Base-by-base conservation (phyloP, 805 yeast genomes). In the Wickerhamomyces queroliae region DNA sequence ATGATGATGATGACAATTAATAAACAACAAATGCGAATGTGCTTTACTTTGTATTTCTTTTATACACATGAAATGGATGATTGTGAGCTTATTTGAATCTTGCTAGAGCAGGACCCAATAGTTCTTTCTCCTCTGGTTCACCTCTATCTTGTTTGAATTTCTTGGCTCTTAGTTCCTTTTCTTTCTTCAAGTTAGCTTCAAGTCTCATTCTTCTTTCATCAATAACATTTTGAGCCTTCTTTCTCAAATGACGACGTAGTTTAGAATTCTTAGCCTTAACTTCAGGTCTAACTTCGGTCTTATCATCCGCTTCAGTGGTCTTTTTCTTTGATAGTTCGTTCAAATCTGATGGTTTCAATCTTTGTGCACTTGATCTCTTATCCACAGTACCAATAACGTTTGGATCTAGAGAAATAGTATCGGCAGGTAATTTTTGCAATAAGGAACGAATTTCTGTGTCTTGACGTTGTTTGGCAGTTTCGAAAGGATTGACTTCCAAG, bases 401-500 rank as follows among this genome's bases (percentile, higher is more conserved):
- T 41, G 98, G 98, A 70, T 93, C 96, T 55, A 93, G 67, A 1
- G 95, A 71, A 44, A 93, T 93, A 66, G 95, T 83, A 59, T 91
- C 98, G 7, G 97, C 95, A 49, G 84, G 80, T 49, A 93, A 69
- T 64, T 93, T 93, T 65, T 91, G 86, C 57, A 93, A 64, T 59
- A 93, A 71, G 2, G 83, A 64, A 56, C 91, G 78, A 27, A 93
- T 95, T 69, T 93, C 99, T 34, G 76, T 72, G 65, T 91, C 91
- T 63, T 91, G 95, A 70, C 98, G 82, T 66, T 90, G 97, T 59
- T 86, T 83, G 39, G 85, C 78, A 9, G 96, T 77, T 62, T 88
- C 96, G 64, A 72, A 93, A 46, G 99, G 99, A 61, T 93, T 93
- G 54, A 80, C 63, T 64, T 93, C 99, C 59, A 89, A 63, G 3